A percentile compares a stretch with the other conserved stretches of the same genome.
These are phyloP conservation scores for Penicillium sp. DNA, from an alignment of 2,329 filamentous ascomycete genomes.

Conservation along the genomic window DNA sequence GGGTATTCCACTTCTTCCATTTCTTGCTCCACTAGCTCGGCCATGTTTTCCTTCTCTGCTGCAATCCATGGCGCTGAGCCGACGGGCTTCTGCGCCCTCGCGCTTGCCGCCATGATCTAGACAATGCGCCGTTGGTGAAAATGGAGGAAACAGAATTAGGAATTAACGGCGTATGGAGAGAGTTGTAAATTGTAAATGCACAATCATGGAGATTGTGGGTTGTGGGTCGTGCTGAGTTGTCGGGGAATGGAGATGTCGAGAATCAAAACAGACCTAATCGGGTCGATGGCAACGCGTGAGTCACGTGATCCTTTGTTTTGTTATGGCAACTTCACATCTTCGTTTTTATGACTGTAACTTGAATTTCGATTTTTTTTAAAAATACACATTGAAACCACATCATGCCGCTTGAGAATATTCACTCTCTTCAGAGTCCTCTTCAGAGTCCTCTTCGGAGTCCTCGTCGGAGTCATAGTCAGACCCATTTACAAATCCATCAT, in stretches of 20 bases:
- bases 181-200: not conserved
- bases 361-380: not conserved
- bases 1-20: constrained; percentile 91
- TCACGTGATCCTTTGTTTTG: not conserved
- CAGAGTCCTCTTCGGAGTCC: not conserved
- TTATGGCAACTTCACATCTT: not conserved
- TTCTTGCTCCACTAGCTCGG: constrained; percentile 74
- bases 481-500: not conserved
- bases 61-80: constrained; percentile 83
- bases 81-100: constrained; percentile 56
- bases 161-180: not conserved
- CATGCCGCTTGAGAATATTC: not conserved
- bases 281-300: constrained; percentile 20
- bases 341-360: too few species aligned
- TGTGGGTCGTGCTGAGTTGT: constrained; percentile 11
- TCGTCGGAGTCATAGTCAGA: not conserved
- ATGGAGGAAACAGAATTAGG: constrained; percentile 14
- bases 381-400: not conserved
- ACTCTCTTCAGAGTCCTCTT: not conserved
- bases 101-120: constrained; percentile 43
- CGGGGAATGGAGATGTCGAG: constrained; percentile 22
- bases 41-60: constrained; percentile 76
- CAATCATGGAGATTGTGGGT: constrained; percentile 8
- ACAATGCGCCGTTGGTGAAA: constrained; percentile 34
- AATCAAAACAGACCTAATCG: constrained; percentile 29